Base-by-base conservation (phyloP, 345 rosid species). In the Lepidium africanum region DNA sequence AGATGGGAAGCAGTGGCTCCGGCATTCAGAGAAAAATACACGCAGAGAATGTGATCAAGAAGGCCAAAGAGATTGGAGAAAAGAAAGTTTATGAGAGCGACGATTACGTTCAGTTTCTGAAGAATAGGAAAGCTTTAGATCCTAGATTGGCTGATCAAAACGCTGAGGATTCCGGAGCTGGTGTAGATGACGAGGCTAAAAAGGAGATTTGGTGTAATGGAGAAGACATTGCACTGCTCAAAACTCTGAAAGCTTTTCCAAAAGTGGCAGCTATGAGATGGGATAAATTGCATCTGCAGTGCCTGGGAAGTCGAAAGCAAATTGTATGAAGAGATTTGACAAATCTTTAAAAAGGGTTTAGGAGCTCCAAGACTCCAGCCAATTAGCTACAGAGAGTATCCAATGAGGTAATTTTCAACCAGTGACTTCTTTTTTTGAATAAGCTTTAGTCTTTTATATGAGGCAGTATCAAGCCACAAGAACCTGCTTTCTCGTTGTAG, bases 251-350 rank as follows among this genome's bases (percentile, higher is more conserved):
- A 71, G 81, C 81, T 0, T 90, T 90, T 71, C 92, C 92, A 0
- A 93, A 88, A 76, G 98, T 90, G 5, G 83, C 43, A 17, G 49
- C 95, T 6, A 86, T 86, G 99, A 84, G 97, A 68, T 90, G 99
- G 99, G 99, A 93, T 77, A 93, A 90, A 80, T 90, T 45, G 74
- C 89, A 0, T 94, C 97, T 11, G 96, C 90, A 13, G 96, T 93
- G 37, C 96, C 92, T 0, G 91, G 91, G 55, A 93, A 81, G 76
- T 67, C 96, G 0, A 93, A 84, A 81, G 86, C 87, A 0, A 90
- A 80, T 79, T 93, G 98, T 82, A 68, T 84, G 79, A 93, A 87
- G 82, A 87, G 98, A 79, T 85, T 90, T 74, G n/a, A 48, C 96
- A 0, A 91, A 84, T 36, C 71, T 90, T 87, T 88, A 90, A 53